Evolutionary conservation across 768 basidiomycete species (phyloP).

Genomic region (Serendipita indica): DNA sequence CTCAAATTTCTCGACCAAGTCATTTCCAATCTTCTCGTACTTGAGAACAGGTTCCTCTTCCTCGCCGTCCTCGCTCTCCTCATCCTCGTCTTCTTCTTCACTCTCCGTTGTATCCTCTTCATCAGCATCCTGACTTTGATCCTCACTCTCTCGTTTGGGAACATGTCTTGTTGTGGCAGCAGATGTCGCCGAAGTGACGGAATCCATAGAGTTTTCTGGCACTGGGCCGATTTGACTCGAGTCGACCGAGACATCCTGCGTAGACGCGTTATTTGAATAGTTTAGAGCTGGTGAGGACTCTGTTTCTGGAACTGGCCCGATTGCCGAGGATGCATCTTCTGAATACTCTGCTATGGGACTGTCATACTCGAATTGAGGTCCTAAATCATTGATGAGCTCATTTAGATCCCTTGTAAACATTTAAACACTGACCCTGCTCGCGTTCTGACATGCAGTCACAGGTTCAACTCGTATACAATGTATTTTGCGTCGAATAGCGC

Average conservation of each 20-base stretch:
- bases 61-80: conserved; percentile 51
- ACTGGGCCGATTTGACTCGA: not conserved
- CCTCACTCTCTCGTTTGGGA: conserved; percentile 13
- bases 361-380: not conserved
- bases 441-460: too few species aligned
- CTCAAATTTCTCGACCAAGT: conserved; percentile 59
- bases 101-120: conserved; percentile 14
- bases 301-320: not conserved
- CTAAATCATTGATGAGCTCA: too few species aligned
- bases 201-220: not conserved
- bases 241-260: not conserved
- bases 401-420: too few species aligned
- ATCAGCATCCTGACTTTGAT: conserved; percentile 13
- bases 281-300: not conserved
- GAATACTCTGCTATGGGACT: not conserved
- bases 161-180: not conserved
- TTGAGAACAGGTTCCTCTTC: conserved; percentile 89
- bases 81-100: conserved; percentile 34
- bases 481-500: too few species aligned
- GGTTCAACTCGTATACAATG: too few species aligned
- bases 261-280: not conserved
- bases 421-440: too few species aligned
- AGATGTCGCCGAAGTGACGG: not conserved
- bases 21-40: conserved; percentile 67
- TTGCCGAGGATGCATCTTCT: conserved; percentile 7